Percentiles rank a stretch among this genome's conserved stretches.
Conservation (phyloP, 2,329 filamentous ascomycete genomes). For the Hypoxylon sp. region DNA sequence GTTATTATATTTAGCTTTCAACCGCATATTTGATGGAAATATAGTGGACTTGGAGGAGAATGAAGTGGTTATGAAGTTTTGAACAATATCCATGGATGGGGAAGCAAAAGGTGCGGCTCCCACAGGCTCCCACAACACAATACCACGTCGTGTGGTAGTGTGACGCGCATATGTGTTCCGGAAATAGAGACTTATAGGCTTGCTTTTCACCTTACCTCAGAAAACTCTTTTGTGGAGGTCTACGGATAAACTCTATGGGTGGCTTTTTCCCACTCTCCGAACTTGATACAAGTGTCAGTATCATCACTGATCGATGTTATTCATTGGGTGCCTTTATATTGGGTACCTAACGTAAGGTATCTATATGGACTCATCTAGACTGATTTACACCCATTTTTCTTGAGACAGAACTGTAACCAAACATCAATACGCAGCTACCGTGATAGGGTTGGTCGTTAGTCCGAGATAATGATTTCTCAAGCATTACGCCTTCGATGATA, state of each 20-base stretch:
- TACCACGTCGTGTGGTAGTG: conserved; percentile 2
- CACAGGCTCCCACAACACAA: conserved; percentile 4
- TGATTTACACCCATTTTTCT: neutral
- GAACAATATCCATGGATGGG: neutral
- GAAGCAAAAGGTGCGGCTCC: conserved; percentile 6
- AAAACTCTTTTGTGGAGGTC: conserved; percentile 8
- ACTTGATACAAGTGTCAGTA: conserved; percentile 17
- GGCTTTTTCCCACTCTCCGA: neutral
- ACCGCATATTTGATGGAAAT: conserved; percentile 4
- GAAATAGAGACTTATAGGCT: neutral
- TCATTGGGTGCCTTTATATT: conserved; percentile 15
- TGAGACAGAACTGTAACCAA: neutral
- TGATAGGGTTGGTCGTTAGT: conserved; percentile 6
- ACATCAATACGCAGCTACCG: neutral
- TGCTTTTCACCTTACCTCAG: neutral
- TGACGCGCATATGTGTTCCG: conserved; percentile 10
- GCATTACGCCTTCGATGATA: neutral
- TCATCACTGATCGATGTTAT: conserved; percentile 1
- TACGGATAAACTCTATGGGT: neutral
- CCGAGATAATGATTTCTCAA: neutral
- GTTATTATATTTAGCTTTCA: neutral
- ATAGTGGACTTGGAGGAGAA: neutral
- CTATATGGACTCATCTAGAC: neutral
- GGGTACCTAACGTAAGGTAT: conserved; percentile 14
- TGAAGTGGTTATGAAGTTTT: neutral